Base-by-base conservation (phyloP, 1,139 yeast genomes). In the Sugiyamaella grinbergsii region DNA sequence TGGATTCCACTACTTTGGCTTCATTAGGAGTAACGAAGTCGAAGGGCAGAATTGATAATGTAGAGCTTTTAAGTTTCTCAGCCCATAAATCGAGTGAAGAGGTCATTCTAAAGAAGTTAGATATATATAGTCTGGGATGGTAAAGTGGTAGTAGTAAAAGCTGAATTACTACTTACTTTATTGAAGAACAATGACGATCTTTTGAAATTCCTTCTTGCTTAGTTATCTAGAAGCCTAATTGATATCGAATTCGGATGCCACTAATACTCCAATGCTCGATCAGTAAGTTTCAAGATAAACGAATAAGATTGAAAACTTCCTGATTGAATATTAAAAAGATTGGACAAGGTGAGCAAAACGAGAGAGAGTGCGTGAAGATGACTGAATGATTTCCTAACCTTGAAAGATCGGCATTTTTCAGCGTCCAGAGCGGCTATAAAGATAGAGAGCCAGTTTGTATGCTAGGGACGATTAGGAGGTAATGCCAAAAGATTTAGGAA, bases 21-120 rank as follows among this genome's bases (percentile, higher is more conserved):
- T 81, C 81, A n/a, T 82, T 73, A 1, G 96, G 95, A 64, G 85
- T 82, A 58, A 86, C 81, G 68, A 79, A 91, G 68, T 91, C 98
- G 59, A 85, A 86, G 11, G 98, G 97, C 52, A 91, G 76, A 23
- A 85, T 88, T 50, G 95, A 87, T 53, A 90, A 75, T 2, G 97
- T 89, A 45, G 95, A 91, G 62, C 80, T 85, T 58, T 85, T 86
- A 68, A 91, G 78, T 57, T 80, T 75, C 49, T 76, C 70, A 42
- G 80, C 73, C 96, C 96, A 90, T 23, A 24, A 31, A 3, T 16
- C 16, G 8, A 28, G 34, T 15, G 33, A 20, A 13, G 40, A 36
- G 16, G 43, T 26, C 43, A 39, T 28, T 39, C 32, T 38, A 15
- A 15, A 36, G 8, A 23, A 5, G 26, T 5, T 23, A 8, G 8